Base-by-base conservation (phyloP, 345 rosid genomes). In the Bruguiera sexangula region DNA sequence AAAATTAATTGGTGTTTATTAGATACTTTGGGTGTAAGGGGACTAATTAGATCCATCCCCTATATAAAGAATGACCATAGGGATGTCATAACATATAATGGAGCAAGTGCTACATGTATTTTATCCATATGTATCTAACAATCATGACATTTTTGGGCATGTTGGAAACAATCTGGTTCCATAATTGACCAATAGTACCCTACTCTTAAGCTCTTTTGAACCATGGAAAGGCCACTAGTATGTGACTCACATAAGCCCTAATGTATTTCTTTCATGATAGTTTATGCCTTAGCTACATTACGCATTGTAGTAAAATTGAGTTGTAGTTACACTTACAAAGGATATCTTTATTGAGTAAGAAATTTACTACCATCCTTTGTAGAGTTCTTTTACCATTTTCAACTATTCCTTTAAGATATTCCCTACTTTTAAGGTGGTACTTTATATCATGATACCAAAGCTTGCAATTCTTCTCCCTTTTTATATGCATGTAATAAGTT, bases 281-380 rank as follows among this genome's bases (percentile, higher is more conserved):
- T 36, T 36, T 37, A 0, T 9, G 55, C 19, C 13, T 66, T 67
- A 1, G 71, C 13, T 0, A 10, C 63, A 22, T 53, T 5, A 15
- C 5, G 4, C 24, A 63, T 4, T 13, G 5, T 0, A 46, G 0
- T 0, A 22, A 37, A 0, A 22, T 3, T 0, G 0, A 1, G 0
- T 63, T 1, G 3, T 21, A 7, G 5, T 11, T 22, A 3, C 3
- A 3, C 0, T 39, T 39, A 2, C 11, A 39, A 0, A 39, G 3
- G 11, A 11, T 39, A 5, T 39, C 16, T 10, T 3, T 2, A 39
- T 11, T 39, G 4, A 39, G 3, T 3, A 39, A 39, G 13, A 39
- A 39, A 39, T 10, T 39, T 0, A 46, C 6, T 0, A 6, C 1
- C 5, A 43, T 0, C 16, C 21, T 24, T 39, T 3, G 3, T 2